phyloP scores from a whole-genome alignment of 768 basidiomycete genomes.

The Lactarius sanguifluus region DNA sequence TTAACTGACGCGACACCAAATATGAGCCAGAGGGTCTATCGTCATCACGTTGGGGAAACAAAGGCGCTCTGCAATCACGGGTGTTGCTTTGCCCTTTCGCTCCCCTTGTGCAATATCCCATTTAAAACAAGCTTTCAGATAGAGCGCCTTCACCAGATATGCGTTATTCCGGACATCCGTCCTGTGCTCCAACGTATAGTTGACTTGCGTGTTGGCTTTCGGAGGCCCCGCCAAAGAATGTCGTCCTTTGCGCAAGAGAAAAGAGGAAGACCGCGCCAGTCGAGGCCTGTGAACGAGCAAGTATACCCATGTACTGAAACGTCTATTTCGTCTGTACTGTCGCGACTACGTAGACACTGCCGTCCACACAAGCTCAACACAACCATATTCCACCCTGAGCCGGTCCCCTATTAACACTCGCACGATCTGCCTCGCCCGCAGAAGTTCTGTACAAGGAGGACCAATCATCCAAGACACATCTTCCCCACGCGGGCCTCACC shows the following conservation, averaged over 20 bases:
- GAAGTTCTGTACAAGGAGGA: no score
- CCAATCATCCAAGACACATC: no score
- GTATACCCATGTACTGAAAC: slow-evolving; percentile 40
- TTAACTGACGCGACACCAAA: slow-evolving; percentile 35
- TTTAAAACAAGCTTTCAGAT: slow-evolving; percentile 52
- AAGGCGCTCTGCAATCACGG: slow-evolving; percentile 82
- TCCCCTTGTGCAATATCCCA: neutral
- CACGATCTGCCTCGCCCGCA: no score
- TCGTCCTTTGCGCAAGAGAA: slow-evolving; percentile 31
- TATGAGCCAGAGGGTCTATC: slow-evolving; percentile 62
- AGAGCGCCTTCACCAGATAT: slow-evolving; percentile 91
- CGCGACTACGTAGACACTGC: slow-evolving; percentile 49
- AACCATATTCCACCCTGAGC: slow-evolving; percentile 51
- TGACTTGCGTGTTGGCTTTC: slow-evolving; percentile 67
- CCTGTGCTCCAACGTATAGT: slow-evolving; percentile 67
- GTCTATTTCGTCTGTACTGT: neutral
- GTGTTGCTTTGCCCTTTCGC: slow-evolving; percentile 30
- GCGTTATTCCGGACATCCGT: slow-evolving; percentile 81
- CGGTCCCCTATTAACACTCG: no score
- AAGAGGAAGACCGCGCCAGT: slow-evolving; percentile 44
- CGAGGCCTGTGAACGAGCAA: slow-evolving; percentile 67
- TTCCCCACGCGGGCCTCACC: no score
- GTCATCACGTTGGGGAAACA: slow-evolving; percentile 86
- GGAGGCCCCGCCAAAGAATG: slow-evolving; percentile 34
- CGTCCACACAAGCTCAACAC: slow-evolving; percentile 62